Base-by-base conservation (phyloP, 2,329 filamentous ascomycete genomes). In the Pseudohalonectria lignicola region DNA sequence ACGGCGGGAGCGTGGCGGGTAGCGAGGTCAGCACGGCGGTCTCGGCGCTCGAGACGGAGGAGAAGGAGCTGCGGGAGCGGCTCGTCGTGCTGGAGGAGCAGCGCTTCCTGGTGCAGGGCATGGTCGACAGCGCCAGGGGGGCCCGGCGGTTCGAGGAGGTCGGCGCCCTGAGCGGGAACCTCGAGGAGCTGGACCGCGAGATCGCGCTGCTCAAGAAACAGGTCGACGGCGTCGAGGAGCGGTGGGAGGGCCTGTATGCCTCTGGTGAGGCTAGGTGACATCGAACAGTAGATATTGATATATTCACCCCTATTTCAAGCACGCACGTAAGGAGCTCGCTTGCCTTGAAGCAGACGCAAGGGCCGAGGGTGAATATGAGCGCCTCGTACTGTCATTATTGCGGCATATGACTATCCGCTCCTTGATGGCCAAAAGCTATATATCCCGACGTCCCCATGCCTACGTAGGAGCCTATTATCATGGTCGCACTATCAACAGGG, bases 41-140 rank as follows among this genome's bases (percentile, higher is more conserved):
- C 1, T 74, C 69, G 9, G 63, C 67, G 25, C 60, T 94, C 4
- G 87, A 94, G 57, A 75, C 73, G 0, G 86, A 94, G 53, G 87
- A 94, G 56, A 90, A 86, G 54, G 76, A 85, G 16, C 63, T 93
- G 2, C 74, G 82, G 13, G 87, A 94, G 51, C 69, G 78, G 4
- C 63, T 94, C 11, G 82, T 92, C 21, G 80, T 95, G 6, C 68
- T 95, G 1, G 86, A 94, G 56, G 88, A 95, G 60, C 88, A 95
- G 56, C 82, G 79, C 45, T 94, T 93, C 59, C 77, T 94, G 60
- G 86, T 95, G 0, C 76, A 79, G 28, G 79, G 85, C 48, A 94
- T 94, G 86, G 76, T 94, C 32, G 75, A 74, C 7, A 76, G 80
- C 43, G 86, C 87, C 1, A 81, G 80, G 34, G 80, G 79, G 31